Base-by-base conservation (phyloP, 257 asterid species). In the Solanum acaule region DNA sequence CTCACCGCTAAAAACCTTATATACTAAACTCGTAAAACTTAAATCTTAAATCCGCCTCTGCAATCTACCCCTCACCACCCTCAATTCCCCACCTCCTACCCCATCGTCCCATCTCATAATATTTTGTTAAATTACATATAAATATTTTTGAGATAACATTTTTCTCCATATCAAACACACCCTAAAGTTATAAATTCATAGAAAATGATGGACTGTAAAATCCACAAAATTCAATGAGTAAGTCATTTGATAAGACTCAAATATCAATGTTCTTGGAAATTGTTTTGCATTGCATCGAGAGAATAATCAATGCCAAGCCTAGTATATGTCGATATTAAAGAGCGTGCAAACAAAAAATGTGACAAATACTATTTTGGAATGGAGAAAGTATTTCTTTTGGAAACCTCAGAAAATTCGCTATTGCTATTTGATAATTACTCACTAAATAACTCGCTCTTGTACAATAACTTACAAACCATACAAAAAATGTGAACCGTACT, bases 1-100 rank as follows among this genome's bases (percentile, higher is more conserved):
- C 1, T 56, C 1, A 6, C 0, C 0, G 4, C 5, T 18, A 56
- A 56, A 0, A 52, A 0, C 0, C 2, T 59, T 59, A 22, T 3
- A 22, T 59, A 1, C 0, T 59, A 22, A 59, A 22, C 0, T 0
- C 0, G 1, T 59, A 59, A 22, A 22, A 59, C 3, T 22, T 59
- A 59, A 59, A 59, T 56, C 5, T 59, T 0, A 0, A 59, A 59
- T 56, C 0, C 2, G 11, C 1, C 22, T 56, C 2, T 56, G 5
- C 12, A 56, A 56, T 20, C 2, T 1, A 20, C 3, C 2, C 4
- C 10, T 20, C 12, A 0, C 5, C 67, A 59, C 5, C 5, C 12
- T 18, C 1, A 18, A 20, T 20, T 12, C 2, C 0, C 5, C 25
- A 8, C 67, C 25, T 56, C 2, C 3, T 18, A 20, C 12, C 11